Evolutionary conservation across 768 basidiomycete species (phyloP).

Genomic region (Daedaleopsis sinensis): DNA sequence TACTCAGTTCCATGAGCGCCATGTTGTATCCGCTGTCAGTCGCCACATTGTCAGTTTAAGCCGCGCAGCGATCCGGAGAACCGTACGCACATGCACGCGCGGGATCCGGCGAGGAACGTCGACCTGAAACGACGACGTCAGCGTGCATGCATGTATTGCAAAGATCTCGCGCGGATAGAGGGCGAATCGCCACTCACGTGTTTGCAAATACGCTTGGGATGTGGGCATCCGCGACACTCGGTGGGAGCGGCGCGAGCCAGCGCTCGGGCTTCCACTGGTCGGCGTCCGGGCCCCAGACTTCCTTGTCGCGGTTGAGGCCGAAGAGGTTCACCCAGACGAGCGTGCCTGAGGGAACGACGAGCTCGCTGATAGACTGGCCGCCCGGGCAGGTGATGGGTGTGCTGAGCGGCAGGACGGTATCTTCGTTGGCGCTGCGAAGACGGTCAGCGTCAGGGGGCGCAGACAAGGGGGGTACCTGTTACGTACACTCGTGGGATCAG

Average conservation of each 20-base stretch:
- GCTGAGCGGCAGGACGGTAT: conserved; percentile 8
- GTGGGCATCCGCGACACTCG: conserved; percentile 5
- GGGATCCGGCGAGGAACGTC: conserved; percentile 8
- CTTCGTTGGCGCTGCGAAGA: not conserved
- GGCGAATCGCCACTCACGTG: not conserved
- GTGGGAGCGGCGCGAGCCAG: conserved; percentile 13
- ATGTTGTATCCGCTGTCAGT: conserved; percentile 13
- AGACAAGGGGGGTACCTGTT: not conserved
- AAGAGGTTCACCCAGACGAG: conserved; percentile 8
- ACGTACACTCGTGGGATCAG: conserved; percentile 5
- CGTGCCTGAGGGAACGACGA: conserved; percentile 7
- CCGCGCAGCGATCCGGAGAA: not conserved
- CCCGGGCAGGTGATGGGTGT: not conserved
- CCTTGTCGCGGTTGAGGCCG: conserved; percentile 7
- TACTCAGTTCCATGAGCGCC: conserved; percentile 9
- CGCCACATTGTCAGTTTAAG: not conserved
- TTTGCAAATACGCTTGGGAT: conserved; percentile 10
- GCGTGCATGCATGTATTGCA: not conserved
- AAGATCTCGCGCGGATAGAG: not conserved
- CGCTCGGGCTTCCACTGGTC: conserved; percentile 17
- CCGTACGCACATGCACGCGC: conserved; percentile 8
- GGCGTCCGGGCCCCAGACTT: conserved; percentile 10
- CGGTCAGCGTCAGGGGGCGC: not conserved
- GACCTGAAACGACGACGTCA: not conserved
- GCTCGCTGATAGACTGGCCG: not conserved